Evolutionary conservation across 805 yeast genomes (phyloP), one percentile per base, ranked within the genome.

Genomic region (Lipomyces oligophaga): DNA sequence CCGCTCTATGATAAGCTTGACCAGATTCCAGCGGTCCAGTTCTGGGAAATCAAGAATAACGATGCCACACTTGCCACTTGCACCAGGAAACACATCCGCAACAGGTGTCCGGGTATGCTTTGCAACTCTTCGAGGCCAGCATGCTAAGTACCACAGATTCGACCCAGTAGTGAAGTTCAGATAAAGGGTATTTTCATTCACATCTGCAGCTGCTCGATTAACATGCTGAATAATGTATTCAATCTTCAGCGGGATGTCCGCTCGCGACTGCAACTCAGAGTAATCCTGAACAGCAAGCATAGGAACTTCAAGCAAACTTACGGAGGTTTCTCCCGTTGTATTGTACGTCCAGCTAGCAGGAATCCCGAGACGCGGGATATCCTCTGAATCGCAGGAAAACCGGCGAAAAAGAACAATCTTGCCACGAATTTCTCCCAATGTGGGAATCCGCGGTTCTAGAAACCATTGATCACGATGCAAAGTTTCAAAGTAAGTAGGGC

Each of bases 91-190:
- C 10, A 42, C 45, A 16, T 41, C 41, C 22, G 41, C 44, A 6
- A 57, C 34, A 13, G 52, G 57, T 16, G 47, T 25, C 57, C 65
- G 78, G 67, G 45, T 50, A 1, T 78, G 79, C 45, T 72, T 67
- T 16, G 87, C 78, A 50, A 83, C 77, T 55, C 75, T 71, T 48
- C 75, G 72, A 1, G 93, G 93, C 93, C 93, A 84, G 64, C 86
- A 83, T 38, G 69, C 72, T 41, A 72, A 78, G 64, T 81, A 78
- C 64, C 80, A 81, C 62, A 83, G 81, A 65, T 81, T 81, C 35
- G 88, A 73, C 15, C 83, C 90, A 1, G 87, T 75, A 48, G 86
- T 79, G 63, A 81, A 84, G 67, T 84, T 84, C 52, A 84, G 66
- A 58, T 76, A 83, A 54, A 84, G 67, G 63, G 81, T 83, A 39